Evolutionary conservation across 2,329 filamentous ascomycete genomes (phyloP), one percentile per base, ranked within the genome.

Genomic region (Monosporascus ibericus): DNA sequence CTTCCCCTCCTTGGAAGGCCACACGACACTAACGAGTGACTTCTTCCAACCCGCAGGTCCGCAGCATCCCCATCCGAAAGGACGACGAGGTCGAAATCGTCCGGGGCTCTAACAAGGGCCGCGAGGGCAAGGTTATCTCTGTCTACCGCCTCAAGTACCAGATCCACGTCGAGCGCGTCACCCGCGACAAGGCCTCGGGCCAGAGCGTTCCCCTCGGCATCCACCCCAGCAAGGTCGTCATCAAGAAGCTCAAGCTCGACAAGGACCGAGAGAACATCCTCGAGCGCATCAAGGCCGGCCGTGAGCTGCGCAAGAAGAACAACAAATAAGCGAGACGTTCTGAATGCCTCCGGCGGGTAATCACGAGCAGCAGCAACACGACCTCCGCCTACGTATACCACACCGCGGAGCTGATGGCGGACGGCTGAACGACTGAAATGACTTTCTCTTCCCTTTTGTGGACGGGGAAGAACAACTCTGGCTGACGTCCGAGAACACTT

Each of bases 71-170:
- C 73, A 85, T 97, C 81, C 90, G 92, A 81, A 96, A 96, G 81
- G 92, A 96, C 73, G 89, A 96, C 78, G 90, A 95, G 80, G 91
- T 97, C 73, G 82, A 81, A 72, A 88, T 99, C 70, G 87, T 92
- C 73, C 92, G 94, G 67, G 94, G 94, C 70, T 80, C 81, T 78
- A 88, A 95, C 85, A 97, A 97, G 85, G 94, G 92, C 73, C 90
- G 91, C 71, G 92, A 97, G 82, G 94, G 94, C 82, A 97, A 97
- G 84, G 83, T 99, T 79, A 92, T 87, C 69, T 90, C 89, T 70
- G 92, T 97, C 75, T 99, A 96, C 87, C 90, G 91, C 76, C 88
- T 96, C 71, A 97, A 97, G 80, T 99, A 94, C 79, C 83, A 91
- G 72, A 87, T 99, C 73, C 92, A 97, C 86, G 77, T 99, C 75